phyloP scores from a whole-genome alignment of 257 asterid species.

The Solanum medicagineum region DNA sequence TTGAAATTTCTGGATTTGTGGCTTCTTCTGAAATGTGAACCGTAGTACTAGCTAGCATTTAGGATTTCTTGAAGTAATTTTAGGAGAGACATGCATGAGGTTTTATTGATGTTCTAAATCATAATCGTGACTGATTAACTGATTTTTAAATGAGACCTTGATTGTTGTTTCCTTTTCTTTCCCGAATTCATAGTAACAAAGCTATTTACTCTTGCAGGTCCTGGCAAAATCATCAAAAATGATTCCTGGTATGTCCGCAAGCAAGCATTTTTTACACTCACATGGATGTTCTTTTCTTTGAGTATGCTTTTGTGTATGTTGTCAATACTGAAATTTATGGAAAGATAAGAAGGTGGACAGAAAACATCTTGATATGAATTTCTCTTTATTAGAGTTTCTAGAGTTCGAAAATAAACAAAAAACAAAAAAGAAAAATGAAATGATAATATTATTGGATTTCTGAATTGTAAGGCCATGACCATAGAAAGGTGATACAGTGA shows the following conservation, averaged over 20 bases:
- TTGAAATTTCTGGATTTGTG: neutral
- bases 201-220: constrained; percentile 38
- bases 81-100: neutral
- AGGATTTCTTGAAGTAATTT: neutral
- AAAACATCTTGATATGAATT: neutral
- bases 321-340: neutral
- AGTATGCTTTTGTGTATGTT: neutral
- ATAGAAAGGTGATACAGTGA: neutral
- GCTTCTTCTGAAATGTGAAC: neutral
- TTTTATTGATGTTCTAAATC: neutral
- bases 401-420: neutral
- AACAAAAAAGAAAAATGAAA: neutral
- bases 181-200: constrained; percentile 8
- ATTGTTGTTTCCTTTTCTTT: neutral
- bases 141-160: neutral
- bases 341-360: neutral
- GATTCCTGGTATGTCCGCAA: constrained; percentile 58
- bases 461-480: neutral
- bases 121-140: neutral
- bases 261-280: neutral
- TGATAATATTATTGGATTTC: neutral
- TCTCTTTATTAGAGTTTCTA: neutral
- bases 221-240: constrained; percentile 88
- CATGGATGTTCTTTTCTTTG: neutral
- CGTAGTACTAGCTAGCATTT: neutral